These are phyloP conservation scores for Candida endomychidarum DNA, from an alignment of 805 yeast species.

Conservation along the genomic window DNA sequence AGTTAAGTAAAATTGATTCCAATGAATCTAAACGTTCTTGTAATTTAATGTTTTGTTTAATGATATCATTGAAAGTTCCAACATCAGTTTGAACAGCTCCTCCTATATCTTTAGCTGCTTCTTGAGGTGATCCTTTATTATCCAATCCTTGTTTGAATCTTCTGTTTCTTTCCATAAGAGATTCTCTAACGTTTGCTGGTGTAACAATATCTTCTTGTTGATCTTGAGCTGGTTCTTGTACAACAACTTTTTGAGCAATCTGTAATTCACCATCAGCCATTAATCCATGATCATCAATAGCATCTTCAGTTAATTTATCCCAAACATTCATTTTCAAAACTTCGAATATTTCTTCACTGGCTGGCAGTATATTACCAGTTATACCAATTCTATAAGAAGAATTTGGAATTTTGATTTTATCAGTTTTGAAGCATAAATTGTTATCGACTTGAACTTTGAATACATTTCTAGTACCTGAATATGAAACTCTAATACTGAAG, in stretches of 20 bases:
- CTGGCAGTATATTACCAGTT: slow-evolving; percentile 38
- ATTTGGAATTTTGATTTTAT: slow-evolving; percentile 47
- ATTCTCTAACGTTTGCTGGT: slow-evolving; percentile 31
- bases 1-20: slow-evolving; percentile 5
- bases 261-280: slow-evolving; percentile 45
- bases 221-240: slow-evolving; percentile 2
- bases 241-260: slow-evolving; percentile 26
- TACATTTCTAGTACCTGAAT: slow-evolving; percentile 43
- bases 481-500: slow-evolving; percentile 62
- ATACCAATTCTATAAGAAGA: slow-evolving; percentile 51
- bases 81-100: not conserved
- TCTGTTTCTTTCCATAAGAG: slow-evolving; percentile 37
- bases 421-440: slow-evolving; percentile 66
- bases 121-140: not conserved
- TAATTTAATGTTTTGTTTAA: slow-evolving; percentile 5
- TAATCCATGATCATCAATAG: slow-evolving; percentile 56
- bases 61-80: slow-evolving; percentile 1
- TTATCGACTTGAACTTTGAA: slow-evolving; percentile 73
- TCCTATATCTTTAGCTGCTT: not conserved
- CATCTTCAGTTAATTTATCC: slow-evolving; percentile 52
- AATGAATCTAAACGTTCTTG: slow-evolving; percentile 8
- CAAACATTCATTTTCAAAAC: slow-evolving; percentile 58
- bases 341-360: slow-evolving; percentile 60
- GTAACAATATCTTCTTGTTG: slow-evolving; percentile 5
- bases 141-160: slow-evolving; percentile 15